Percentiles rank a stretch among this genome's conserved stretches.
phyloP scores from a whole-genome alignment of 768 basidiomycete genomes.

The Termitomyces sp. region DNA sequence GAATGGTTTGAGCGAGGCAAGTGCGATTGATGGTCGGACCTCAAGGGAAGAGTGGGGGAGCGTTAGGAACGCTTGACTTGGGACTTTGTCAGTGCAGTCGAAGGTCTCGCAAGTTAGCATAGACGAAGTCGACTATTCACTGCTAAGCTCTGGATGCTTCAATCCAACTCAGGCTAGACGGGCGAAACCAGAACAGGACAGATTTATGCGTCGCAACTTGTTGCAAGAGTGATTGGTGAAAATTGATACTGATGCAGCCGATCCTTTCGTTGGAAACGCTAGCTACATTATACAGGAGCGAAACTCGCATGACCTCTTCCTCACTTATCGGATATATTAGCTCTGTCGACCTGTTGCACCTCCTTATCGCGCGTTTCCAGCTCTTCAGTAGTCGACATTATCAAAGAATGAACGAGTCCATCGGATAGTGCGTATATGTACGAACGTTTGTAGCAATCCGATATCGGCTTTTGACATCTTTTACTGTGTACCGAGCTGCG shows the following conservation, averaged over 20 bases:
- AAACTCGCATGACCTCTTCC: conserved; percentile 87
- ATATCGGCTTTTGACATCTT: conserved; percentile 90
- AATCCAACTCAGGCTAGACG: not conserved
- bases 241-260: too few relatives aligned
- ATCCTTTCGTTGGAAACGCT: too few relatives aligned
- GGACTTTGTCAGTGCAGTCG: not conserved
- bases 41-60: not conserved
- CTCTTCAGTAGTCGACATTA: conserved; percentile 46
- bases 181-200: too few relatives aligned
- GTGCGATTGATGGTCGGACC: not conserved
- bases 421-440: conserved; percentile 76
- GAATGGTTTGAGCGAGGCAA: not conserved
- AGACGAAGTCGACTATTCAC: not conserved
- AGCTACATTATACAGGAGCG: too few relatives aligned
- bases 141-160: too few relatives aligned
- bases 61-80: not conserved
- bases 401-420: conserved; percentile 63
- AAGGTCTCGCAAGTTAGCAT: not conserved
- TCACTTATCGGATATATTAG: conserved; percentile 87
- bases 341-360: conserved; percentile 71
- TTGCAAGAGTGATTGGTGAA: too few relatives aligned
- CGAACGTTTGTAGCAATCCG: conserved; percentile 87
- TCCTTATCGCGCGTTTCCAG: conserved; percentile 86
- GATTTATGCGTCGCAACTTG: too few relatives aligned
- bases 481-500: conserved; percentile 79